Percentiles rank a stretch among this genome's conserved stretches.
Evolutionary conservation across 1,284 basidiomycete species (phyloP).

Genomic region (Moniliella sp.): DNA sequence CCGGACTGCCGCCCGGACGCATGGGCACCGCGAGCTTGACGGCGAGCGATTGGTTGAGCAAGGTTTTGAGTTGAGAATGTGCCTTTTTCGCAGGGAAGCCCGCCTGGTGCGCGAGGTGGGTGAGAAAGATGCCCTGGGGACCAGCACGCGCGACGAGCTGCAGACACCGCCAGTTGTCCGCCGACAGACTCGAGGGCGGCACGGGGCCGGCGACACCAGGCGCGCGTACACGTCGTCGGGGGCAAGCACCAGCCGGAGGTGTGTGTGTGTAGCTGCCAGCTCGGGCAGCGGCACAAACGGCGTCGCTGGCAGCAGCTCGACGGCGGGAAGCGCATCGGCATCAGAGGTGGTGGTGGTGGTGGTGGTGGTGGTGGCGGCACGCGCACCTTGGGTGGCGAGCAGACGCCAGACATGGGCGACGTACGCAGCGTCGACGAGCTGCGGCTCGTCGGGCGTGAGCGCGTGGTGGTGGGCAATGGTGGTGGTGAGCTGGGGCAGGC

Average conservation of each 20-base stretch:
- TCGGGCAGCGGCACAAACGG: not conserved
- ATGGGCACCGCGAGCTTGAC: too few species aligned
- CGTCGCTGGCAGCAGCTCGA: not conserved
- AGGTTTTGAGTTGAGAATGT: not conserved
- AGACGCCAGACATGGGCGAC: not conserved
- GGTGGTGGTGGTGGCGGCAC: not conserved
- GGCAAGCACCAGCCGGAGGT: not conserved
- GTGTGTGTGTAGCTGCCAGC: not conserved
- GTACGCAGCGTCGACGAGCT: not conserved
- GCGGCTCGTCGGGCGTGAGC: too few species aligned
- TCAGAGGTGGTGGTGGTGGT: not conserved
- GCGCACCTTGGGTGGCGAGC: not conserved
- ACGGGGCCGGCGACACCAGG: not conserved
- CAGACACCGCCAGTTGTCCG: not conserved
- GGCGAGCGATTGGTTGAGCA: not conserved
- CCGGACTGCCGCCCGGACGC: too few species aligned
- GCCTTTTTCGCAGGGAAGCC: not conserved
- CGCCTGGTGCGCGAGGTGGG: not conserved
- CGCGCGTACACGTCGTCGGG: not conserved
- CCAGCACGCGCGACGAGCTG: not conserved
- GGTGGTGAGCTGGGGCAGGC: too few species aligned
- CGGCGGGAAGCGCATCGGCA: not conserved
- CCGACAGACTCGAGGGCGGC: not conserved
- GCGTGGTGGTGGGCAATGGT: too few species aligned
- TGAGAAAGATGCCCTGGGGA: not conserved